Conservation (phyloP, 2,329 filamentous ascomycete genomes). For the Penicillium hordei region DNA sequence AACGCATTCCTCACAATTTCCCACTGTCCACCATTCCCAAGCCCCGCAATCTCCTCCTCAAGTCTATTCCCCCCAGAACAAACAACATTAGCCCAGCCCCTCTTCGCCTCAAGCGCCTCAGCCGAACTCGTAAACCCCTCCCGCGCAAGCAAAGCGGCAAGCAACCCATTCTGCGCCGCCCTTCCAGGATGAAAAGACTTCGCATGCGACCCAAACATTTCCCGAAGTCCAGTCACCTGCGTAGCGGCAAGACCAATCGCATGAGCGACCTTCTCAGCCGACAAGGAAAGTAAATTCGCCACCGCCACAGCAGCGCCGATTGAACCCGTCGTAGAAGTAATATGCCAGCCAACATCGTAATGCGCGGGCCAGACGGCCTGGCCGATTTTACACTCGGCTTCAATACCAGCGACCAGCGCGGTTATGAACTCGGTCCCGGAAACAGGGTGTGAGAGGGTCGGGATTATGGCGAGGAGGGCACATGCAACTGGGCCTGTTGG, state of each 20-base stretch:
- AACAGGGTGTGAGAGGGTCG: conserved; percentile 38
- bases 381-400: conserved; percentile 55
- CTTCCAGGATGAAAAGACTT: conserved; percentile 58
- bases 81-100: conserved; percentile 56
- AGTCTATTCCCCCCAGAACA: conserved; percentile 42
- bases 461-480: conserved; percentile 47
- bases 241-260: conserved; percentile 56
- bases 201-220: conserved; percentile 39
- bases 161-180: conserved; percentile 53
- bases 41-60: conserved; percentile 39
- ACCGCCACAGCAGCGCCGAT: conserved; percentile 54
- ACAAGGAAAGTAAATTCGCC: conserved; percentile 12
- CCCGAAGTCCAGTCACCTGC: conserved; percentile 55
- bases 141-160: conserved; percentile 49
- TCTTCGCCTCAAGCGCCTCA: conserved; percentile 52
- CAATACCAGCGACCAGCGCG: conserved; percentile 54
- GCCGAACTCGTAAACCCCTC: conserved; percentile 52
- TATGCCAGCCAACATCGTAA: conserved; percentile 55
- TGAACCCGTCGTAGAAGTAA: conserved; percentile 41
- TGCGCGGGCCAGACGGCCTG: conserved; percentile 55
- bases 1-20: conserved; percentile 56
- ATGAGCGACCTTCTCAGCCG: conserved; percentile 38
- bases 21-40: conserved; percentile 42
- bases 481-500: conserved; percentile 54
- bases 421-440: conserved; percentile 52